phyloP scores from a whole-genome alignment of 2,329 filamentous ascomycete species.

The Lithohypha guttulata region DNA sequence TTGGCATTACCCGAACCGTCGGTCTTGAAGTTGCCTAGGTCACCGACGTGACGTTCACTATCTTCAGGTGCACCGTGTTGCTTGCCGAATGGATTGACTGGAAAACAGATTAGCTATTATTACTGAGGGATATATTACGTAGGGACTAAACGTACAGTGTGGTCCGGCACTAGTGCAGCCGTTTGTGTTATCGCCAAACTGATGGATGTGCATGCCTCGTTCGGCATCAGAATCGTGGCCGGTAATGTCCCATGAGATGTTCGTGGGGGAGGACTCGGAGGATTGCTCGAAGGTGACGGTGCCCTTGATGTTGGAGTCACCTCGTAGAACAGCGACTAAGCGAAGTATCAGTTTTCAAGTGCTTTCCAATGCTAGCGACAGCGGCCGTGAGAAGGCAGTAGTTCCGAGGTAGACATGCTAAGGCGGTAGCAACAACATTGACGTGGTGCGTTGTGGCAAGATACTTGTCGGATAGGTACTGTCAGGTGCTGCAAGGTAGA shows the following conservation, averaged over 20 bases:
- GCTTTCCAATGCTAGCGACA: no score
- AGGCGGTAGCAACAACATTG: no score
- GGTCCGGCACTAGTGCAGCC: slow-evolving; percentile 96
- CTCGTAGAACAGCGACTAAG: slow-evolving; percentile 88
- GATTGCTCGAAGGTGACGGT: slow-evolving; percentile 93
- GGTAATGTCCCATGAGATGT: slow-evolving; percentile 80
- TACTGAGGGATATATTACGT: neutral
- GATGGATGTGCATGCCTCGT: slow-evolving; percentile 97
- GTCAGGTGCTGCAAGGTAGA: neutral
- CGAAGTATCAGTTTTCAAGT: no score
- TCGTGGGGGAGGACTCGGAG: slow-evolving; percentile 70
- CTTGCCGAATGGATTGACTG: slow-evolving; percentile 93
- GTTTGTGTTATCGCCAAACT: slow-evolving; percentile 99
- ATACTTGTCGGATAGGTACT: neutral
- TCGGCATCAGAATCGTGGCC: slow-evolving; percentile 90
- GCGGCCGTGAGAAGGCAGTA: no score
- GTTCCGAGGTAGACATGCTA: no score
- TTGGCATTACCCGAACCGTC: slow-evolving; percentile 83
- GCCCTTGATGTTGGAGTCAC: slow-evolving; percentile 90
- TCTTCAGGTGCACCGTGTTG: slow-evolving; percentile 80
- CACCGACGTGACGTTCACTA: slow-evolving; percentile 83
- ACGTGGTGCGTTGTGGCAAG: neutral
- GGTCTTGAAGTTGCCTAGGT: slow-evolving; percentile 94
- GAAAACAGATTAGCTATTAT: slow-evolving; percentile 2
- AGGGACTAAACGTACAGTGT: slow-evolving; percentile 69